phyloP scores from a whole-genome alignment of 2,329 filamentous ascomycete species.

The Colletotrichum chrysophilum region DNA sequence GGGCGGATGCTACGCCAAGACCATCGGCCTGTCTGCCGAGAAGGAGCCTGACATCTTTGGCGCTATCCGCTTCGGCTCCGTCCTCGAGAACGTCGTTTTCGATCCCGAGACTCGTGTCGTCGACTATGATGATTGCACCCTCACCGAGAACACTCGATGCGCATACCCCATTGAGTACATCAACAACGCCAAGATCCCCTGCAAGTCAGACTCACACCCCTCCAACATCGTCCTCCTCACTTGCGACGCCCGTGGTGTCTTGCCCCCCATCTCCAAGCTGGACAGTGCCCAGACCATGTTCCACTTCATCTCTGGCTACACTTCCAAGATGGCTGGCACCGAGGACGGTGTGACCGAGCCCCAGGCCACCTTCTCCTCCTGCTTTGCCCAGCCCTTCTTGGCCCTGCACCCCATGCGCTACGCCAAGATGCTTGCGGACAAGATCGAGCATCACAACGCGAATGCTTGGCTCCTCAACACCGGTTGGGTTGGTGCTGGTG shows the following conservation, averaged over 20 bases:
- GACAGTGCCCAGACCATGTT: conserved; percentile 97
- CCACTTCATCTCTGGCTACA: conserved; percentile 99
- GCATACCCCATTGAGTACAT: conserved; percentile 99
- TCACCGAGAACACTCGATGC: conserved; percentile 98
- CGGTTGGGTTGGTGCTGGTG: conserved; percentile 93
- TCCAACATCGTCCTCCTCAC: conserved; percentile 97
- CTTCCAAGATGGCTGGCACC: conserved; percentile 99
- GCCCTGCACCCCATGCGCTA: conserved; percentile 99
- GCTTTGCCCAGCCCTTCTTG: conserved; percentile 99
- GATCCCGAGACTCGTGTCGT: conserved; percentile 87
- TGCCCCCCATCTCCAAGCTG: conserved; percentile 98
- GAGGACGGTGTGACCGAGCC: conserved; percentile 97
- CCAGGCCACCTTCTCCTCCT: conserved; percentile 98
- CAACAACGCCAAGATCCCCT: conserved; percentile 97
- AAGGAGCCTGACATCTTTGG: conserved; percentile 99
- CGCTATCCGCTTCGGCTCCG: conserved; percentile 95
- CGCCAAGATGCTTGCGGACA: conserved; percentile 96
- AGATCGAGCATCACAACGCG: conserved; percentile 93
- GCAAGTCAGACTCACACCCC: conserved; percentile 84
- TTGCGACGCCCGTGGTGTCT: conserved; percentile 95
- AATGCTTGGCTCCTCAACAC: conserved; percentile 99
- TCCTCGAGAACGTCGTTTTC: conserved; percentile 98
- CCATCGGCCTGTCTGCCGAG: conserved; percentile 94
- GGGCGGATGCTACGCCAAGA: conserved; percentile 99
- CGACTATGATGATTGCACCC: conserved; percentile 92